A percentile compares a stretch with the other conserved stretches of the same genome.
phyloP scores from a whole-genome alignment of 495 filamentous ascomycete genomes.

The Penicillium nucicola region DNA sequence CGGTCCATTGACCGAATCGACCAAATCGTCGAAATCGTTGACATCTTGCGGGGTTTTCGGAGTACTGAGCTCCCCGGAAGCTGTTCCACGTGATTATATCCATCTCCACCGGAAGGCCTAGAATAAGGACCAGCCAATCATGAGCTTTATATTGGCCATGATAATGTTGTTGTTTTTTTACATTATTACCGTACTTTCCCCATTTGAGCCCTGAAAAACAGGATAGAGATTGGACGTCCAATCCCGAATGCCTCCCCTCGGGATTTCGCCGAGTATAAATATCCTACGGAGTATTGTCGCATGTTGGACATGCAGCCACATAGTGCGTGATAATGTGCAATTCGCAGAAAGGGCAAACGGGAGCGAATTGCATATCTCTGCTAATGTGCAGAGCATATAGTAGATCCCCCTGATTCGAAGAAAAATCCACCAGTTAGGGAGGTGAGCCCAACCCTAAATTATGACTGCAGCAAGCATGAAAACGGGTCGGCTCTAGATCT shows the following conservation, averaged over 20 bases:
- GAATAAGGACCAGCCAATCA: conserved; percentile 14
- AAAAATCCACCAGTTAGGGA: background rate
- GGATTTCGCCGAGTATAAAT: background rate
- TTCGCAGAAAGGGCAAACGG: no score
- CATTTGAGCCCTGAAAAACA: background rate
- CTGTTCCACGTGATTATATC: conserved; percentile 17
- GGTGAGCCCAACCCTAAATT: background rate
- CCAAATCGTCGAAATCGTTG: background rate
- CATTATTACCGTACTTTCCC: background rate
- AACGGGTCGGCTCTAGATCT: conserved; percentile 11
- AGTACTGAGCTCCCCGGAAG: conserved; percentile 26
- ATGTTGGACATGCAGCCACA: background rate
- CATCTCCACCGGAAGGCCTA: conserved; percentile 8
- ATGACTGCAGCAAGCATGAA: background rate
- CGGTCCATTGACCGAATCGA: no score
- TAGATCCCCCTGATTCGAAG: background rate
- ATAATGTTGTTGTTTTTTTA: background rate
- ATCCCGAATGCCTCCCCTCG: conserved; percentile 2
- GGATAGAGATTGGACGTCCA: background rate
- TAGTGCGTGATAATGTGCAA: background rate
- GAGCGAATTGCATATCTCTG: background rate
- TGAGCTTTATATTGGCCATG: background rate
- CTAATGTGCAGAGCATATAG: background rate
- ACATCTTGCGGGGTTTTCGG: conserved; percentile 15
- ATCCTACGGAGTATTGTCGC: background rate